Evolutionary conservation across 306 rosid species (phyloP).

Genomic region (Cucurbita argyrosperma): DNA sequence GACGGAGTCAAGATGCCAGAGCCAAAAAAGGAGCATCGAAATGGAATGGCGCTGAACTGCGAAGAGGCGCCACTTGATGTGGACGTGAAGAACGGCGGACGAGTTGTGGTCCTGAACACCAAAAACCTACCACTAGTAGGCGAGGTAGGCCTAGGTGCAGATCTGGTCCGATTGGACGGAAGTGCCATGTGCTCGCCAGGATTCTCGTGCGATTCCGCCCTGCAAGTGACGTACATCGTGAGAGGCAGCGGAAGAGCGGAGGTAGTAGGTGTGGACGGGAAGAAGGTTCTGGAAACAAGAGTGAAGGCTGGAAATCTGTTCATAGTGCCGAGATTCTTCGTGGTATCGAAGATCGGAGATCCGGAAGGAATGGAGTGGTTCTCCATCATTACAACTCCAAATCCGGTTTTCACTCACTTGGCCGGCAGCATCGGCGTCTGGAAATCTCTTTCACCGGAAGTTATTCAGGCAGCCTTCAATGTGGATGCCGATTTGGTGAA

Average conservation of each 20-base stretch:
- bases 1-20: slow-evolving; percentile 29
- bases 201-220: slow-evolving; percentile 64
- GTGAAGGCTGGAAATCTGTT: slow-evolving; percentile 57
- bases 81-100: slow-evolving; percentile 58
- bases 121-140: slow-evolving; percentile 75
- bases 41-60: slow-evolving; percentile 61
- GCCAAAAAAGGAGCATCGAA: slow-evolving; percentile 37
- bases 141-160: slow-evolving; percentile 66
- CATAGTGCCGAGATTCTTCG: slow-evolving; percentile 77
- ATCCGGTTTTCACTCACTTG: slow-evolving; percentile 19
- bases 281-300: slow-evolving; percentile 52
- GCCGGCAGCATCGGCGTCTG: slow-evolving; percentile 34
- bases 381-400: slow-evolving; percentile 68
- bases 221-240: slow-evolving; percentile 69
- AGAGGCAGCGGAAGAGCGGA: slow-evolving; percentile 65
- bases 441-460: slow-evolving; percentile 33
- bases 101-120: slow-evolving; percentile 62
- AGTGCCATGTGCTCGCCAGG: slow-evolving; percentile 68
- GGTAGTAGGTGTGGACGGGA: slow-evolving; percentile 65
- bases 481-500: slow-evolving; percentile 46
- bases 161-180: slow-evolving; percentile 65
- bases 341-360: slow-evolving; percentile 74
- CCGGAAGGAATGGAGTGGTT: slow-evolving; percentile 87
- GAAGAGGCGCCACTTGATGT: slow-evolving; percentile 69
- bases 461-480: slow-evolving; percentile 48